These are phyloP conservation scores for Vicia villosa DNA, from an alignment of 306 rosid species.

Conservation along the genomic window DNA sequence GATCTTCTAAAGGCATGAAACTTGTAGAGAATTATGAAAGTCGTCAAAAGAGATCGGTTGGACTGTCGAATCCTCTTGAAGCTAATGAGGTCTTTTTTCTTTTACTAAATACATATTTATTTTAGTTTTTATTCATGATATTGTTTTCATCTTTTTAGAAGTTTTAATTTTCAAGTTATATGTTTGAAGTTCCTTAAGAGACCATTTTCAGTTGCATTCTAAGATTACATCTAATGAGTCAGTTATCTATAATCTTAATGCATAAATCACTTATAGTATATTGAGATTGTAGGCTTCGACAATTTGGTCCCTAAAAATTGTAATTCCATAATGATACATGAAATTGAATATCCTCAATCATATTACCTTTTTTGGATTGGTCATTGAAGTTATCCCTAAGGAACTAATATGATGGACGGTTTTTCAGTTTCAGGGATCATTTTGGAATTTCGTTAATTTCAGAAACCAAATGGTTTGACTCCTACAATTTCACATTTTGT, in stretches of 20 bases:
- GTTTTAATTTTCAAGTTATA: background rate
- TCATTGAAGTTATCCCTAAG: background rate
- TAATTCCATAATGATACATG: background rate
- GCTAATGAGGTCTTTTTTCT: conserved; percentile 38
- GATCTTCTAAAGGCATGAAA: conserved; percentile 35
- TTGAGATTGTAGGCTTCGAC: conserved; percentile 9
- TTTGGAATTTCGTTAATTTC: background rate
- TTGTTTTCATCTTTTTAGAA: background rate
- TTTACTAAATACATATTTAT: background rate
- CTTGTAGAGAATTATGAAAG: conserved; percentile 39
- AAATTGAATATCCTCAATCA: background rate
- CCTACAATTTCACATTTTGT: background rate
- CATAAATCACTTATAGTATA: background rate
- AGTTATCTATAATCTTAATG: background rate
- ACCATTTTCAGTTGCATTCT: conserved; percentile 14
- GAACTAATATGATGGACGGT: background rate
- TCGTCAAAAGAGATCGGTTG: conserved; percentile 31
- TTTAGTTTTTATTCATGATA: background rate
- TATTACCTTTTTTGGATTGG: background rate
- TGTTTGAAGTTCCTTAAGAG: conserved; percentile 1
- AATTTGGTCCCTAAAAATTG: background rate
- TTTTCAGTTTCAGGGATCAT: conserved; percentile 11
- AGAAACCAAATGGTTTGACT: background rate
- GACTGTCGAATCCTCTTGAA: conserved; percentile 33
- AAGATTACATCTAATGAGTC: background rate